A percentile compares a stretch with the other conserved stretches of the same genome.
Evolutionary conservation across 148 eudicot genomes (phyloP).

Genomic region (Gaultheria prostrata): DNA sequence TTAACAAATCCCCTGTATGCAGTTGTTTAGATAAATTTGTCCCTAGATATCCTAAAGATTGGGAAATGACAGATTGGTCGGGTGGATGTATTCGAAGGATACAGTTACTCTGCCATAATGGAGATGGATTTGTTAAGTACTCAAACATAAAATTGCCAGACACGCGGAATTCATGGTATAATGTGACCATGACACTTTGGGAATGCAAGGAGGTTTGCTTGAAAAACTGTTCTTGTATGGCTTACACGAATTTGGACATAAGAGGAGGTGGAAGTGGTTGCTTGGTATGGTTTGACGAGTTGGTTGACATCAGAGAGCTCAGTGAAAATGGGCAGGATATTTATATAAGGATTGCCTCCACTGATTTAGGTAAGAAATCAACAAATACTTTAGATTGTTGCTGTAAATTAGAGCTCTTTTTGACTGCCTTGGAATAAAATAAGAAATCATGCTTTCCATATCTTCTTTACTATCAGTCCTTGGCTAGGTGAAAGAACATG

Average conservation of each 20-base stretch:
- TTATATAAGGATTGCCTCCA: slow-evolving; percentile 33
- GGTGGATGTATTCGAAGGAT: slow-evolving; percentile 34
- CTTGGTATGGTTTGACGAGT: slow-evolving; percentile 35
- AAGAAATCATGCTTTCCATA: too few species aligned
- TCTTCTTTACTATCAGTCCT: too few species aligned
- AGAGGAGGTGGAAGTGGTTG: slow-evolving; percentile 38
- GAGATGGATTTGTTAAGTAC: slow-evolving; percentile 35
- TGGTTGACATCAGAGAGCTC: slow-evolving; percentile 33
- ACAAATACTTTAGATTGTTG: too few species aligned
- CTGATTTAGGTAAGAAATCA: slow-evolving; percentile 24
- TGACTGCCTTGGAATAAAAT: too few species aligned
- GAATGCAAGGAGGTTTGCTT: slow-evolving; percentile 35
- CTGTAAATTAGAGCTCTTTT: too few species aligned
- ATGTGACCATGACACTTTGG: slow-evolving; percentile 31
- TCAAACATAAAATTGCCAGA: slow-evolving; percentile 32
- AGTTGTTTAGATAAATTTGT: slow-evolving; percentile 30
- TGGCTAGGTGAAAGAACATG: too few species aligned
- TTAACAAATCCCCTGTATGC: slow-evolving; percentile 15
- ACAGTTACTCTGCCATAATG: slow-evolving; percentile 21
- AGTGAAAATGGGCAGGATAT: slow-evolving; percentile 28
- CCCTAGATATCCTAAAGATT: slow-evolving; percentile 13
- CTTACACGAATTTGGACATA: slow-evolving; percentile 31
- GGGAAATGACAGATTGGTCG: slow-evolving; percentile 31
- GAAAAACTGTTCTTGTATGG: slow-evolving; percentile 38
- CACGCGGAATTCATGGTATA: slow-evolving; percentile 31